phyloP scores from a whole-genome alignment of 495 filamentous ascomycete species.

The Xylaria castorea region DNA sequence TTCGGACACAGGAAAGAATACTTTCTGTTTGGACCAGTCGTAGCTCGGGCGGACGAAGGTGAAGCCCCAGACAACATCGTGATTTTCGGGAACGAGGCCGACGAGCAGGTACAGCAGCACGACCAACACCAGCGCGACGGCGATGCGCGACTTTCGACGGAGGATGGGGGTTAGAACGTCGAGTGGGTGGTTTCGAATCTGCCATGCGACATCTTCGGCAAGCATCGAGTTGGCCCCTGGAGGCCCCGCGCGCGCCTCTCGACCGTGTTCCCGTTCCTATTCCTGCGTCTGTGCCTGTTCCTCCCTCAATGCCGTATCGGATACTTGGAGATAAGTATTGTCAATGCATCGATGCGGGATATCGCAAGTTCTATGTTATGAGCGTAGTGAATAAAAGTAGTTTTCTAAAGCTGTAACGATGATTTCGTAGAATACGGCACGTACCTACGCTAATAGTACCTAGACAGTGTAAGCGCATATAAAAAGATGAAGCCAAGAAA shows the following conservation, averaged over 20 bases:
- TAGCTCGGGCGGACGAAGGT: conserved; percentile 46
- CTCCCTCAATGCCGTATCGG: background rate
- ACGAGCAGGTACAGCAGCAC: conserved; percentile 38
- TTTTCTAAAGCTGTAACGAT: background rate
- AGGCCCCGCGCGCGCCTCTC: background rate
- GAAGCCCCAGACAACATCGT: conserved; percentile 40
- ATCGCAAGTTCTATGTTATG: background rate
- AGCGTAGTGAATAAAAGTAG: background rate
- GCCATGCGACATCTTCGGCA: conserved; percentile 41
- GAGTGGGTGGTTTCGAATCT: conserved; percentile 34
- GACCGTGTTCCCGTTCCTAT: background rate
- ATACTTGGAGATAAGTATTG: conserved; percentile 1
- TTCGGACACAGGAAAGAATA: conserved; percentile 44
- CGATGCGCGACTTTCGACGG: conserved; percentile 39
- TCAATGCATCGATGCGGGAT: conserved; percentile 19
- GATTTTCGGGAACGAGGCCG: conserved; percentile 39
- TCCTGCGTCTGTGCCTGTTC: background rate
- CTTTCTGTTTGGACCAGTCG: conserved; percentile 50
- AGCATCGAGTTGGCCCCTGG: conserved; percentile 32
- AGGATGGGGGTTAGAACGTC: conserved; percentile 36
- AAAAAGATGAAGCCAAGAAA: conserved; percentile 4
- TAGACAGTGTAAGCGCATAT: background rate
- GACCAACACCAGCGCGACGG: conserved; percentile 28
- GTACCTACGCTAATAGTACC: background rate
- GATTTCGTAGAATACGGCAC: background rate